phyloP scores from a whole-genome alignment of 2,329 filamentous ascomycete species.

The Lasiodiplodia sp. region DNA sequence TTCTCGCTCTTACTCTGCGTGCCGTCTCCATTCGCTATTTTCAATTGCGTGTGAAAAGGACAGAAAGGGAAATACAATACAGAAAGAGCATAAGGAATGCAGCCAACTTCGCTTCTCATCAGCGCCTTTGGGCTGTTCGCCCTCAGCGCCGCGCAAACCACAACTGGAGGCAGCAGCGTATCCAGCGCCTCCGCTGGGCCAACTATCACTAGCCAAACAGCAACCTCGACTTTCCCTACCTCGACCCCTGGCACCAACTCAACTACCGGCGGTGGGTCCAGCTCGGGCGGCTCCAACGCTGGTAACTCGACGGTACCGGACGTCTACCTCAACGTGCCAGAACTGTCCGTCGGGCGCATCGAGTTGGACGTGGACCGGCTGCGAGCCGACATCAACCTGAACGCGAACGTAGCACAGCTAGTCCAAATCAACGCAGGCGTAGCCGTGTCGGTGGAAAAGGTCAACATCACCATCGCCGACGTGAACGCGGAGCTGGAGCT shows the following conservation, averaged over 20 bases:
- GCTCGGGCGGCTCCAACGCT: constrained; percentile 36
- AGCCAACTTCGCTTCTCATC: constrained; percentile 3
- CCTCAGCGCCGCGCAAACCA: constrained; percentile 22
- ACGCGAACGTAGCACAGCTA: constrained; percentile 65
- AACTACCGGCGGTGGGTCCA: constrained; percentile 26
- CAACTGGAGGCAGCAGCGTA: background rate
- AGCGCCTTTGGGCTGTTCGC: constrained; percentile 1
- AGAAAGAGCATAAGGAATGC: constrained; percentile 10
- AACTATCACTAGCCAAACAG: background rate
- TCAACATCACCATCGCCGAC: constrained; percentile 69
- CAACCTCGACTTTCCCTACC: constrained; percentile 28
- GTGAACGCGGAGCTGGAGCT: constrained; percentile 67
- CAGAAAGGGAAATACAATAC: background rate
- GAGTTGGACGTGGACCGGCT: constrained; percentile 68
- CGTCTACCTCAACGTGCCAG: constrained; percentile 64
- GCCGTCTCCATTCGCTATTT: constrained; percentile 31
- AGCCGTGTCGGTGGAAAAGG: constrained; percentile 53
- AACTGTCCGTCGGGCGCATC: constrained; percentile 65
- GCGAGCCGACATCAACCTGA: constrained; percentile 65
- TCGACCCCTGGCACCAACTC: constrained; percentile 16
- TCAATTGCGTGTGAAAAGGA: background rate
- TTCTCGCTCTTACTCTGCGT: background rate
- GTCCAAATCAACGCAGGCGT: constrained; percentile 62
- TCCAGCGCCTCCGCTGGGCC: background rate
- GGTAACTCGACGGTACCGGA: constrained; percentile 56